These are phyloP conservation scores for Kentomonas sorsogonicus DNA, from an alignment of 208 protist genomes.

Conservation along the genomic window DNA sequence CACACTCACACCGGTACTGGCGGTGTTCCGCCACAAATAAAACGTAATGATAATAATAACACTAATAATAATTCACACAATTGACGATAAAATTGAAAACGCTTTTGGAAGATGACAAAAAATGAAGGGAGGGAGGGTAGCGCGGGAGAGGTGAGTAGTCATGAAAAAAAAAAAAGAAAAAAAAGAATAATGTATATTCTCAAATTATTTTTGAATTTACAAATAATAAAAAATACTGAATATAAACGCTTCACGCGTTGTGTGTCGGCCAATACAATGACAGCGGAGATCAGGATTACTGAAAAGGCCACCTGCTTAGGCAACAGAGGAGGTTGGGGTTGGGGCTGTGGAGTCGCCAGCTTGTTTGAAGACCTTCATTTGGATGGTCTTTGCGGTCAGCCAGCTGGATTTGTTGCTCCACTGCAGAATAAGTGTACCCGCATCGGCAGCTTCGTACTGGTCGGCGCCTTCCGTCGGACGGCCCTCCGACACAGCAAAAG, in stretches of 20 bases:
- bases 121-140: too few relatives aligned
- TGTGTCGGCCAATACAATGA: background rate
- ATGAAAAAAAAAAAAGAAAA: background rate
- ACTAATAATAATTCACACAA: too few relatives aligned
- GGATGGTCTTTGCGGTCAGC: slow-evolving; percentile 38
- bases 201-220: background rate
- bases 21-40: too few relatives aligned
- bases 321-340: background rate
- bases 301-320: background rate
- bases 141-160: too few relatives aligned
- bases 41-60: too few relatives aligned
- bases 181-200: background rate
- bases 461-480: slow-evolving; percentile 27
- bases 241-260: background rate
- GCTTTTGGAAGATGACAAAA: too few relatives aligned
- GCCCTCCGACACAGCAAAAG: slow-evolving; percentile 19
- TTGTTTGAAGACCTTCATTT: slow-evolving; percentile 56
- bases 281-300: too few relatives aligned
- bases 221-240: background rate
- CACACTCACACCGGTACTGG: too few relatives aligned
- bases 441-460: slow-evolving; percentile 35
- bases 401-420: slow-evolving; percentile 60
- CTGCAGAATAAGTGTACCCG: slow-evolving; percentile 43
- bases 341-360: background rate
- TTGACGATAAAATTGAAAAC: too few relatives aligned